Base-by-base conservation (phyloP, 2,329 filamentous ascomycete species). In the Xylariaceae sp. region DNA sequence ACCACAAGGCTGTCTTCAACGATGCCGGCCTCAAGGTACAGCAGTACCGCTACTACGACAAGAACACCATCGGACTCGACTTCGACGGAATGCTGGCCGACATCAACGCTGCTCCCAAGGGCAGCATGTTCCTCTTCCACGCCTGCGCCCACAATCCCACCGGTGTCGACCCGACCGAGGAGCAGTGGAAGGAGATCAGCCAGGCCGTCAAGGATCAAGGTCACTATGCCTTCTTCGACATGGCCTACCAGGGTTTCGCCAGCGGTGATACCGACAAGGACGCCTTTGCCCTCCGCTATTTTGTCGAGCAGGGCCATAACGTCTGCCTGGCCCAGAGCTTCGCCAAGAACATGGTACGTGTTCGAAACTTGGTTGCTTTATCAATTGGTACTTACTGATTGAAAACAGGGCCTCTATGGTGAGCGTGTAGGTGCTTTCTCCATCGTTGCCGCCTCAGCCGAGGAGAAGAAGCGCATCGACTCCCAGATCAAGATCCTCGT, bases 21-120 rank as follows among this genome's bases (percentile, higher is more conserved):
- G 91, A 97, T 73, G 87, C 89, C 31, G 90, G 91, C 50, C 82
- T 99, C 58, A 81, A 89, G 73, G 90, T 97, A 55, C 85, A 91
- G 75, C 90, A 91, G 76, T 99, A 99, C 82, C 82, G 89, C 65
- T 99, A 99, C 85, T 99, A 97, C 80, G 89, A 97, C 84, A 95
- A 95, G 81, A 86, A 96, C 69, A 97, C 92, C 67, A 97, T 96
- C 68, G 91, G 91, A 49, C 86, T 99, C 58, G 94, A 99, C 80
- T 97, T 96, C 66, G 89, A 95, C 61, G 94, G 94, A 65, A 82
- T 99, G 80, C 68, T 96, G 52, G 86, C 82, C 65, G 91, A 97
- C 71, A 85, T 99, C 75, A 90, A 95, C 78, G 82, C 80, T 60
- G 90, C 92, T 50, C 90, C 91, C 62, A 83, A 86, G 71, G 85